Evolutionary conservation across 2,329 filamentous ascomycete genomes (phyloP), one percentile per base, ranked within the genome.

Genomic region (Aureobasidium sp.): DNA sequence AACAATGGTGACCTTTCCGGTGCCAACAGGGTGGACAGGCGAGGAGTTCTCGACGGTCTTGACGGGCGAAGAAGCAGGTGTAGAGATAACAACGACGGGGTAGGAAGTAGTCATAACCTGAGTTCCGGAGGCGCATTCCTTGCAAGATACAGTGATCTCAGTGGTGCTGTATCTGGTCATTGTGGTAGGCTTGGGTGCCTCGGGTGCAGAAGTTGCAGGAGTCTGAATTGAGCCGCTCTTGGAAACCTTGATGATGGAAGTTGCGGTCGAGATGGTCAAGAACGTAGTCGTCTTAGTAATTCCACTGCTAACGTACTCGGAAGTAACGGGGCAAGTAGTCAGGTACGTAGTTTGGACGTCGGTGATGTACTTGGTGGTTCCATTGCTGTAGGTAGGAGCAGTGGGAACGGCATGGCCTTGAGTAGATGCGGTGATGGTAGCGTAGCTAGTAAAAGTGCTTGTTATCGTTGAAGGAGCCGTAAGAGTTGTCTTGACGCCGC

Each of bases 131-230:
- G 69, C 69, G 63, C 73, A 74, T 62, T 71, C 67, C 27, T 33
- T 49, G 46, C 46, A 49, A 60, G 70, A 71, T 63, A 74, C 66
- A 31, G 74, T 76, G 59, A 75, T 67, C 27, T 60, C 60, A 9
- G 60, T 43, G 19, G 66, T 65, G n/a, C 63, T 61, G 53, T 64
- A 66, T 37, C 57, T 25, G 7, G 65, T 66, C 11, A 66, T 45
- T 15, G 66, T 67, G 9, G 61, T 62, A 10, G 45, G 57, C 19
- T 45, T 35, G 15, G 63, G 60, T 21, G 57, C 43, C 6, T 57
- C 35, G 4, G 49, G 38, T 10, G 27, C 55, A 19, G 35, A 43
- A 19, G 53, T 29, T 11, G 51, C 40, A 19, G n/a, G 53, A 31
- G 21, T 38, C 27, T 21, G 43, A 7, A 27, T 42, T 19, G 42